These are phyloP conservation scores for Mycena kentingensis DNA, from an alignment of 768 basidiomycete species.

Conservation along the genomic window DNA sequence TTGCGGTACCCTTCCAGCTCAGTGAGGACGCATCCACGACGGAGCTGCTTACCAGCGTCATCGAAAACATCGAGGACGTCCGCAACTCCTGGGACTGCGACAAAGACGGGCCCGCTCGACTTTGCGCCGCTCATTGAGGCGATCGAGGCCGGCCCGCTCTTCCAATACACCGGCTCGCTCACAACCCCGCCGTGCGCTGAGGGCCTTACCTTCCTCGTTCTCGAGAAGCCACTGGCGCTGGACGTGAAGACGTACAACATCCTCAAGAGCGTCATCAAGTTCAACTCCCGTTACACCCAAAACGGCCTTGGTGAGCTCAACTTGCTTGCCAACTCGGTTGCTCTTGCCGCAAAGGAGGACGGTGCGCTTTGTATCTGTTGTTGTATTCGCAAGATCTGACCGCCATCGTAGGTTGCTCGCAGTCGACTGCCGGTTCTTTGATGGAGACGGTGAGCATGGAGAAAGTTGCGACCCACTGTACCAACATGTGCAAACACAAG, in stretches of 20 bases:
- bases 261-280: constrained; percentile 21
- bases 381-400: too few species aligned
- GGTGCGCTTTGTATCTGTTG: too few species aligned
- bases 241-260: constrained; percentile 21
- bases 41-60: constrained; percentile 17
- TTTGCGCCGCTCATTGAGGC: constrained; percentile 13
- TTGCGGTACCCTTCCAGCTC: constrained; percentile 23
- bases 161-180: constrained; percentile 22
- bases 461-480: too few species aligned
- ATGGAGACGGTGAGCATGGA: too few species aligned
- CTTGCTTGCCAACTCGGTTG: constrained; percentile 9
- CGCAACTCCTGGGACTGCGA: constrained; percentile 13
- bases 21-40: constrained; percentile 19
- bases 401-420: too few species aligned
- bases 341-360: neutral
- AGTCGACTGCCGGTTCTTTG: too few species aligned
- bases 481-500: too few species aligned
- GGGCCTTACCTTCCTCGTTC: constrained; percentile 21
- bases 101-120: constrained; percentile 18
- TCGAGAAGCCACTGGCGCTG: constrained; percentile 18
- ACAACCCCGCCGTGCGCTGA: constrained; percentile 22
- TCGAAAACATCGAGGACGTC: constrained; percentile 15
- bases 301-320: constrained; percentile 19
- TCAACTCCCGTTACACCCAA: constrained; percentile 20
- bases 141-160: constrained; percentile 14